phyloP scores from a whole-genome alignment of 768 basidiomycete species.

The Pholiota microspora region DNA sequence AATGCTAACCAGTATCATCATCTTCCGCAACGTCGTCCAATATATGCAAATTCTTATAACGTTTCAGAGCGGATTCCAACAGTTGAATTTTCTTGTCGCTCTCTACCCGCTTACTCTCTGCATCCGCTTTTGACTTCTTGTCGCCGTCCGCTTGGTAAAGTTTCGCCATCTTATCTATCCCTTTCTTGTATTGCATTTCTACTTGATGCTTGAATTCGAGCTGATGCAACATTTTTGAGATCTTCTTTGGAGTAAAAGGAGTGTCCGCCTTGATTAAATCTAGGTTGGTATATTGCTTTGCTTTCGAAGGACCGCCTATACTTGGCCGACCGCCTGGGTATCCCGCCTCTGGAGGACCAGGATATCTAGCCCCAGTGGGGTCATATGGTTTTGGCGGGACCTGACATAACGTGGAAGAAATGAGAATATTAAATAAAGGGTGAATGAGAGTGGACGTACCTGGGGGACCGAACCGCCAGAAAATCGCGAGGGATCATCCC shows the following conservation, averaged over 20 bases:
- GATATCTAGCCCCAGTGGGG: conserved; percentile 31
- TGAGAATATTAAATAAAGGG: conserved; percentile 7
- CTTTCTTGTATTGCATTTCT: conserved; percentile 96
- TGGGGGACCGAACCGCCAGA: conserved; percentile 42
- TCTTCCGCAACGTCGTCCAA: conserved; percentile 89
- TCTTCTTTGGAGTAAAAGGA: conserved; percentile 93
- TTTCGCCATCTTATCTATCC: conserved; percentile 99
- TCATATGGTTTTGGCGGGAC: conserved; percentile 55
- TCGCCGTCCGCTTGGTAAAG: conserved; percentile 96
- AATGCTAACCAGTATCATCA: conserved; percentile 63
- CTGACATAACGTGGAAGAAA: conserved; percentile 23
- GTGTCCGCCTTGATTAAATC: conserved; percentile 98
- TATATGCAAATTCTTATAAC: conserved; percentile 94
- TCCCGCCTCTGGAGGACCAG: conserved; percentile 38
- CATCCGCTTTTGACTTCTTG: conserved; percentile 91
- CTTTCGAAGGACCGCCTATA: conserved; percentile 39
- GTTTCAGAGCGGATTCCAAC: conserved; percentile 85
- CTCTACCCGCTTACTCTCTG: conserved; percentile 91
- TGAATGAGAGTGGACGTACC: conserved; percentile 26
- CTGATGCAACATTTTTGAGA: conserved; percentile 96
- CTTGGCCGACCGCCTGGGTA: conserved; percentile 32
- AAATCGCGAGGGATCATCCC: conserved; percentile 54
- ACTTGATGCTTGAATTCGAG: conserved; percentile 99
- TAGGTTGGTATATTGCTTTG: conserved; percentile 76
- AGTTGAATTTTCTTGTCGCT: conserved; percentile 97